These are phyloP conservation scores for Aspergillus floridensis DNA, from an alignment of 2,329 filamentous ascomycete species.

Conservation along the genomic window DNA sequence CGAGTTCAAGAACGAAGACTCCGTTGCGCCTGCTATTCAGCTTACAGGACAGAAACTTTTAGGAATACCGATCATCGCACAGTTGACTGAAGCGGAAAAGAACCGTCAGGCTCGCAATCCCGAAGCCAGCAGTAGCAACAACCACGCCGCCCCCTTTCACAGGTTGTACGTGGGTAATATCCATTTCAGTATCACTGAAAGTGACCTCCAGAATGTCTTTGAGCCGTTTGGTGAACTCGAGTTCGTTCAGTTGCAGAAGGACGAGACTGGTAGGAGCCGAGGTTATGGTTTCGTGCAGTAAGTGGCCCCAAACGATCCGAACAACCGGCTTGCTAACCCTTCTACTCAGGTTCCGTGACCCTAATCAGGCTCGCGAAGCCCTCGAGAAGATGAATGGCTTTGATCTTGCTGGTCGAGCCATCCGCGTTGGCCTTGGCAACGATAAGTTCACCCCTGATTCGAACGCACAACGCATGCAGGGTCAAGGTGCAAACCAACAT, in stretches of 20 bases:
- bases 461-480: constrained; percentile 89
- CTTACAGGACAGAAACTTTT: constrained; percentile 98
- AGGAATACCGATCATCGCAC: constrained; percentile 97
- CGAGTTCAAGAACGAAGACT: constrained; percentile 96
- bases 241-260: constrained; percentile 96
- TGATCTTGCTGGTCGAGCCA: constrained; percentile 93
- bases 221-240: constrained; percentile 97
- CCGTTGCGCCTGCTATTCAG: constrained; percentile 87
- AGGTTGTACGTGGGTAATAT: constrained; percentile 98
- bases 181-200: constrained; percentile 98
- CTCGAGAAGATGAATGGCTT: constrained; percentile 99
- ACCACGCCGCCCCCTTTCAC: constrained; percentile 90
- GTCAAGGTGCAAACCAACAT: constrained; percentile 63
- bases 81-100: constrained; percentile 98
- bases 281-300: constrained; percentile 99
- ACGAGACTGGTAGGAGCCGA: constrained; percentile 83
- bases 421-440: constrained; percentile 97
- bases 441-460: constrained; percentile 99
- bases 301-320: constrained; percentile 40
- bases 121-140: constrained; percentile 64
- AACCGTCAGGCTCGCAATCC: constrained; percentile 91
- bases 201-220: constrained; percentile 93
- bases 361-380: constrained; percentile 86
- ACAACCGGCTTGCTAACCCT: background rate
- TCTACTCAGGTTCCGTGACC: constrained; percentile 69